Percentiles rank a stretch among this genome's conserved stretches.
phyloP scores from a whole-genome alignment of 2,329 filamentous ascomycete genomes.

The Arthrocladium fulminans region DNA sequence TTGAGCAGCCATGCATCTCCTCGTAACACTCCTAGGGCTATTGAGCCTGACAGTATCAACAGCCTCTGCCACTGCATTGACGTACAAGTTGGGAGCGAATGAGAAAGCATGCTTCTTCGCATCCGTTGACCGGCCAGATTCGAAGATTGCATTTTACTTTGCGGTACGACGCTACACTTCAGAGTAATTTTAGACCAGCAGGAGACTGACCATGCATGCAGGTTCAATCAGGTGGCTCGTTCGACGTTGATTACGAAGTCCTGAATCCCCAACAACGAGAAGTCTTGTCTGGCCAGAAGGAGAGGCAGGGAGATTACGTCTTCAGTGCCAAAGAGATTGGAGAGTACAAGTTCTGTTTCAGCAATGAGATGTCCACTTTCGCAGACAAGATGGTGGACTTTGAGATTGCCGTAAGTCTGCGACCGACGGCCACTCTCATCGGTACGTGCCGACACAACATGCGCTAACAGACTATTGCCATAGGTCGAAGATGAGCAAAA shows the following conservation, averaged over 20 bases:
- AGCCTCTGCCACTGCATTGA: constrained; percentile 79
- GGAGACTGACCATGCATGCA: constrained; percentile 30
- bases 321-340: constrained; percentile 83
- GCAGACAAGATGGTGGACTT: constrained; percentile 97
- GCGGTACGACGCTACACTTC: constrained; percentile 54
- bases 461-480: constrained; percentile 6
- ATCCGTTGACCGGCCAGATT: constrained; percentile 63
- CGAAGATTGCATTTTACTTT: constrained; percentile 98
- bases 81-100: constrained; percentile 81
- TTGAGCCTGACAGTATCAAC: constrained; percentile 62
- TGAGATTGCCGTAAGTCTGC: constrained; percentile 70
- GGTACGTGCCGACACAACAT: background rate
- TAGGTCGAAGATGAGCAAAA: constrained; percentile 84
- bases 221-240: constrained; percentile 97
- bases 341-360: constrained; percentile 96
- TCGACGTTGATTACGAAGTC: constrained; percentile 91
- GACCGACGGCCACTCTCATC: background rate
- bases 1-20: constrained; percentile 52
- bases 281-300: constrained; percentile 79
- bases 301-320: constrained; percentile 92
- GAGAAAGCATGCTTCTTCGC: constrained; percentile 96
- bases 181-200: too few relatives aligned
- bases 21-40: constrained; percentile 55
- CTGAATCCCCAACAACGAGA: constrained; percentile 70
- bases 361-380: constrained; percentile 97